phyloP scores from a whole-genome alignment of 78 protist genomes.

The Dictyostelium firmibasis region DNA sequence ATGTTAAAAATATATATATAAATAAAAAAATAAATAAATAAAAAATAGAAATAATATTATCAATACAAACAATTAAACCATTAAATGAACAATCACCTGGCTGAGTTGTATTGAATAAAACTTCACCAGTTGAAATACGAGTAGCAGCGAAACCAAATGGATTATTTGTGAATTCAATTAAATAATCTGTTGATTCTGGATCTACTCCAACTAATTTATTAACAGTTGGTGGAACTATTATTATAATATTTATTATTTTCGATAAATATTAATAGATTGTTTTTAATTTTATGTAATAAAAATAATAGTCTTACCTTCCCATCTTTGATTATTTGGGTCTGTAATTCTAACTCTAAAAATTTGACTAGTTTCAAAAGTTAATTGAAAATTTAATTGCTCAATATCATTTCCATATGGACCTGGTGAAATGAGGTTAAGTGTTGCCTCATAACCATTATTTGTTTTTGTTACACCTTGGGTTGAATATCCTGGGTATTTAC shows the following conservation, averaged over 20 bases:
- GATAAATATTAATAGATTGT: not conserved
- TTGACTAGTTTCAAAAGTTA: constrained; percentile 16
- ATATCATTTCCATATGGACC: constrained; percentile 46
- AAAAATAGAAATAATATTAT: not conserved
- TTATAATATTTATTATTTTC: not conserved
- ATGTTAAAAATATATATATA: not conserved
- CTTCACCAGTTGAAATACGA: constrained; percentile 36
- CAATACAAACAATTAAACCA: constrained; percentile 60
- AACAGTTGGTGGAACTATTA: not conserved
- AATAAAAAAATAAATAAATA: not conserved
- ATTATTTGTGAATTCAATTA: not conserved
- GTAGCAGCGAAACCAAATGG: constrained; percentile 35
- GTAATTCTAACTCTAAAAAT: constrained; percentile 54
- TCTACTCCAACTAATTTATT: not conserved
- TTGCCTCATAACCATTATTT: constrained; percentile 19
- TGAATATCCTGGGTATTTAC: constrained; percentile 13
- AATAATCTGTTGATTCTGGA: constrained; percentile 1
- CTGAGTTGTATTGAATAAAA: constrained; percentile 37
- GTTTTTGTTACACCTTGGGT: not conserved
- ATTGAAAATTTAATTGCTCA: not conserved
- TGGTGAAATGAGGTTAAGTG: constrained; percentile 10
- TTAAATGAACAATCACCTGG: constrained; percentile 39
- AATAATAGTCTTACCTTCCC: constrained; percentile 48
- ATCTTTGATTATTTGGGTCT: constrained; percentile 65
- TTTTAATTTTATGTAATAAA: not conserved